A percentile compares a stretch with the other conserved stretches of the same genome.
phyloP scores from a whole-genome alignment of 1,139 yeast genomes.

The Candida sanyaensis region DNA sequence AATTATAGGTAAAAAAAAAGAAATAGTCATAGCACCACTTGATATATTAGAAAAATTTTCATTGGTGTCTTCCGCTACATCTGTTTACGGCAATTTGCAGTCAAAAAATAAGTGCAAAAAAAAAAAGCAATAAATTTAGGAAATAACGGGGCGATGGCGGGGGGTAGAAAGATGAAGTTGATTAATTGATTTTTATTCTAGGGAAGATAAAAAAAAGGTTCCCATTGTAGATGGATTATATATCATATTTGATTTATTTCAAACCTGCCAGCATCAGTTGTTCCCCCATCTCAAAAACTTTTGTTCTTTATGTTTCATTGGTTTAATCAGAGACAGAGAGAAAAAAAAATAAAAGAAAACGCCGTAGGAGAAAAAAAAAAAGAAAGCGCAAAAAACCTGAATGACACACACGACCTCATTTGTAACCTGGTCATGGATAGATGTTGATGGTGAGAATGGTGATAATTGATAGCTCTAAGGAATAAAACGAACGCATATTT shows the following conservation, averaged over 20 bases:
- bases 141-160: not conserved
- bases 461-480: no score
- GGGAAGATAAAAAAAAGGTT: no score
- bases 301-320: not conserved
- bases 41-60: not conserved
- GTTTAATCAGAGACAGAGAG: no score
- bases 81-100: constrained; percentile 4
- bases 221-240: no score
- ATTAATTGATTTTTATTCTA: no score
- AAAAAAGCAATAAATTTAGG: not conserved
- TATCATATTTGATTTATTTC: no score
- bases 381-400: not conserved
- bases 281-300: not conserved
- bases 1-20: not conserved
- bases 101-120: not conserved
- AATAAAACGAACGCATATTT: no score
- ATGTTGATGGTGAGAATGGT: not conserved
- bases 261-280: no score
- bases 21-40: not conserved
- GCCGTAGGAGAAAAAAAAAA: not conserved
- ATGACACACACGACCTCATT: not conserved
- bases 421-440: not conserved
- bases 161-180: no score
- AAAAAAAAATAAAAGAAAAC: not conserved
- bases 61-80: not conserved